Evolutionary conservation across 352 stramenopile species (phyloP).

Genomic region (Plasmopara viticola): DNA sequence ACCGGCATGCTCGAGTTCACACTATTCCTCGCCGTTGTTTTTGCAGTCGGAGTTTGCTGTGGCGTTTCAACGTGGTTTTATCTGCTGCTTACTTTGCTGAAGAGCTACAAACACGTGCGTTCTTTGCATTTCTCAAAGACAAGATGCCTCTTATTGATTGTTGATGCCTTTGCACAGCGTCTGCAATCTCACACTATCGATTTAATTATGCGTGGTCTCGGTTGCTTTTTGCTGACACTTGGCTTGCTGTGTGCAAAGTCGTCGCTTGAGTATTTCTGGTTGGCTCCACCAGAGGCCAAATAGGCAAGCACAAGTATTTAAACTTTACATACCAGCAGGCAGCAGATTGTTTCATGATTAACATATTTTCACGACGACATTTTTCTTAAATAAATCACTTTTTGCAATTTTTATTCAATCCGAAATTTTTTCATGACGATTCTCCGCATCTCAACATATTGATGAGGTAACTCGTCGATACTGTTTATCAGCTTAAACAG

Average conservation of each 20-base stretch:
- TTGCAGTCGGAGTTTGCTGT: constrained; percentile 72
- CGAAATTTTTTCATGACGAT: constrained; percentile 21
- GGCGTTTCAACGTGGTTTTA: constrained; percentile 88
- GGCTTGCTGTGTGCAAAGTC: constrained; percentile 81
- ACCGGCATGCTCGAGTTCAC: constrained; percentile 86
- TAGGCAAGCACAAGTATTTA: constrained; percentile 3
- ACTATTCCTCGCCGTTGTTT: constrained; percentile 77
- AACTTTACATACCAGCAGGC: constrained; percentile 1
- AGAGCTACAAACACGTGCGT: constrained; percentile 87
- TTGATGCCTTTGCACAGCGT: constrained; percentile 26
- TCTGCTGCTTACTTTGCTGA: constrained; percentile 72
- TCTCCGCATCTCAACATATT: constrained; percentile 10
- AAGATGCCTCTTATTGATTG: constrained; percentile 2
- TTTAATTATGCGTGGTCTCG: constrained; percentile 78
- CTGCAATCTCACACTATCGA: constrained; percentile 83
- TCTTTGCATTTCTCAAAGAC: not conserved
- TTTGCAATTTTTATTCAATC: not conserved
- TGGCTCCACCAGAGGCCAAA: constrained; percentile 30
- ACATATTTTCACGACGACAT: constrained; percentile 24
- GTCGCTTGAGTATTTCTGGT: constrained; percentile 79
- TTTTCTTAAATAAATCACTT: constrained; percentile 3
- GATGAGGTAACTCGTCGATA: not conserved
- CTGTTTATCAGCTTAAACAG: constrained; percentile 19
- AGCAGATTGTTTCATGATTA: constrained; percentile 15
- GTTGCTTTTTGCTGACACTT: constrained; percentile 76